A percentile compares a stretch with the other conserved stretches of the same genome.
phyloP scores from a whole-genome alignment of 192 early-diverging fungal genomes.

The Dissophora globulifera region DNA sequence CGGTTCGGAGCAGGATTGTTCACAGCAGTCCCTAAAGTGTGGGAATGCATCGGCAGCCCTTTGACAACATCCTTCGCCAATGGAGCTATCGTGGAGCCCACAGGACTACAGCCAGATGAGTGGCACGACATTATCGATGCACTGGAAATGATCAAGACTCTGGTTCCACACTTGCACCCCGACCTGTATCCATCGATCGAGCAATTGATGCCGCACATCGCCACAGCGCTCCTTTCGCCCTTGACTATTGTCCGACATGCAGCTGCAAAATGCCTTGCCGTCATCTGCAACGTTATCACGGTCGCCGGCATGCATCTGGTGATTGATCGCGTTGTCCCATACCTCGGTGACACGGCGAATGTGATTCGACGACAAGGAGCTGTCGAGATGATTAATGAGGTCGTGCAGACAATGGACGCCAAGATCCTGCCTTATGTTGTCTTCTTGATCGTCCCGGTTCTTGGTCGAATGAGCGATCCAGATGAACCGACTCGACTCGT shows the following conservation, averaged over 20 bases:
- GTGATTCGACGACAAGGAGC: conserved; percentile 86
- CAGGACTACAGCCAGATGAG: conserved; percentile 39
- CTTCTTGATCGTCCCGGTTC: conserved; percentile 95
- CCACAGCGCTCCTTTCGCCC: conserved; percentile 70
- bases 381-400: conserved; percentile 84
- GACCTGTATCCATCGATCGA: conserved; percentile 54
- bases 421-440: conserved; percentile 95
- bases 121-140: conserved; percentile 82
- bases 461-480: conserved; percentile 96
- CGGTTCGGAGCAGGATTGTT: conserved; percentile 76
- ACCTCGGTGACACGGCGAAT: conserved; percentile 76
- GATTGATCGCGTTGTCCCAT: conserved; percentile 80
- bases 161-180: conserved; percentile 72
- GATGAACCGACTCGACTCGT: conserved; percentile 91
- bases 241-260: conserved; percentile 82
- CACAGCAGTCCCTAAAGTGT: conserved; percentile 75
- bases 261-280: conserved; percentile 82
- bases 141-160: conserved; percentile 73
- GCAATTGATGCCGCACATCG: conserved; percentile 71
- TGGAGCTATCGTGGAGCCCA: conserved; percentile 36
- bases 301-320: conserved; percentile 81
- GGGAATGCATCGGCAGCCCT: conserved; percentile 64
- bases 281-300: conserved; percentile 74
- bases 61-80: conserved; percentile 58
- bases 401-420: conserved; percentile 81